These are phyloP conservation scores for Apiospora aurea DNA, from an alignment of 2,329 filamentous ascomycete species.

Conservation along the genomic window DNA sequence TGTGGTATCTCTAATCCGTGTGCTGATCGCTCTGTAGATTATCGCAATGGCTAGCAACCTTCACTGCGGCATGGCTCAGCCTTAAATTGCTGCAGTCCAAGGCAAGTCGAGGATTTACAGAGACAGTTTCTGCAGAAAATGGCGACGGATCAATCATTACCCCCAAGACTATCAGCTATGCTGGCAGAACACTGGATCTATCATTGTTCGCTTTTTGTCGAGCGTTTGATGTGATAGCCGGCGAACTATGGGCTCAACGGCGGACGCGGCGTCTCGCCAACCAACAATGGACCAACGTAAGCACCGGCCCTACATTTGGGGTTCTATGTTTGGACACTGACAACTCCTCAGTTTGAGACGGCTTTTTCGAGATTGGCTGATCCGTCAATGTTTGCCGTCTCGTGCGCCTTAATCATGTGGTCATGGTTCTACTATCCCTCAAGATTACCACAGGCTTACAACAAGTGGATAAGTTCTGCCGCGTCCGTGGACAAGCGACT, in stretches of 20 bases:
- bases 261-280: slow-evolving; percentile 52
- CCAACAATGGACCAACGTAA: slow-evolving; percentile 55
- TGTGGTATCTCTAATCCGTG: not conserved
- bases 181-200: slow-evolving; percentile 80
- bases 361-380: slow-evolving; percentile 60
- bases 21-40: slow-evolving; percentile 49
- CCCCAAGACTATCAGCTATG: slow-evolving; percentile 44
- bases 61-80: slow-evolving; percentile 65
- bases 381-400: slow-evolving; percentile 73
- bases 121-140: slow-evolving; percentile 44
- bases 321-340: slow-evolving; percentile 25
- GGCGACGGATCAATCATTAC: slow-evolving; percentile 33
- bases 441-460: slow-evolving; percentile 75
- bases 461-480: slow-evolving; percentile 81
- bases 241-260: slow-evolving; percentile 67
- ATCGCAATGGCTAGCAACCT: slow-evolving; percentile 63
- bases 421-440: slow-evolving; percentile 82
- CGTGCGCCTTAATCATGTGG: slow-evolving; percentile 84
- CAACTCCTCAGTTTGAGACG: slow-evolving; percentile 47
- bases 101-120: slow-evolving; percentile 51
- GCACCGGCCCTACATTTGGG: slow-evolving; percentile 27
- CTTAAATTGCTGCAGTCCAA: slow-evolving; percentile 65
- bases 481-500: slow-evolving; percentile 79
- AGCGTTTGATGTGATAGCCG: slow-evolving; percentile 74
- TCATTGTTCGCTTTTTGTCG: slow-evolving; percentile 79